Conservation (phyloP, 1,284 basidiomycete genomes). For the Naganishia sp. region DNA sequence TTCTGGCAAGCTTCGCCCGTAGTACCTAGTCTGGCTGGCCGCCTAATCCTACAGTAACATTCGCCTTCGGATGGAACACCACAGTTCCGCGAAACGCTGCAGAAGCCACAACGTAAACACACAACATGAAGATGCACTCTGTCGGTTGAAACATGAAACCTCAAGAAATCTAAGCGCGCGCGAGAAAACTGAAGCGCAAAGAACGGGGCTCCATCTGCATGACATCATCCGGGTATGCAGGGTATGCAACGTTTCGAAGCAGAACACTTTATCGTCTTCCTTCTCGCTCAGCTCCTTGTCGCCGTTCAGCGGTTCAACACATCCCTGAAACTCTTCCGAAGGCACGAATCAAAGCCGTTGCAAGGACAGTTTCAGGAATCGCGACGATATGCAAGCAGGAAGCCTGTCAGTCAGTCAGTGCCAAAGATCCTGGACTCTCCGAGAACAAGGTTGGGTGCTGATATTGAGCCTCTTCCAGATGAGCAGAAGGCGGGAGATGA, state of each 20-base stretch:
- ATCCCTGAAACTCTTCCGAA: too few species aligned
- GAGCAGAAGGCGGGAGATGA: slow-evolving; percentile 44
- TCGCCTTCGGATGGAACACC: too few species aligned
- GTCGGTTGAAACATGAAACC: not conserved
- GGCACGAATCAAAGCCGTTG: too few species aligned
- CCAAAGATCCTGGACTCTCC: not conserved
- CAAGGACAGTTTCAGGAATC: too few species aligned
- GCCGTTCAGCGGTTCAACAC: too few species aligned
- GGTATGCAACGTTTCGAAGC: not conserved
- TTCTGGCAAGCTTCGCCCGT: not conserved
- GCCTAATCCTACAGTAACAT: not conserved
- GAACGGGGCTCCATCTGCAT: not conserved
- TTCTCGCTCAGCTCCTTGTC: too few species aligned
- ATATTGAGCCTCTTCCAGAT: slow-evolving; percentile 20
- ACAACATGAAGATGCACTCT: not conserved
- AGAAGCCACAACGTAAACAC: slow-evolving; percentile 23
- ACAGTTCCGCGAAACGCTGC: not conserved
- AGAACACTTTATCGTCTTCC: not conserved
- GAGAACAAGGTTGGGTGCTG: not conserved
- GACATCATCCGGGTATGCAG: slow-evolving; percentile 8
- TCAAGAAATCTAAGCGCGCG: slow-evolving; percentile 13
- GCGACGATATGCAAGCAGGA: slow-evolving; percentile 19
- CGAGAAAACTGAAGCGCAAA: slow-evolving; percentile 4
- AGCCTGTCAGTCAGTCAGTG: slow-evolving; percentile 26
- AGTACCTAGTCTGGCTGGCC: too few species aligned